phyloP scores from a whole-genome alignment of 176 grass and related monocot species.

The Raddia guianensis region DNA sequence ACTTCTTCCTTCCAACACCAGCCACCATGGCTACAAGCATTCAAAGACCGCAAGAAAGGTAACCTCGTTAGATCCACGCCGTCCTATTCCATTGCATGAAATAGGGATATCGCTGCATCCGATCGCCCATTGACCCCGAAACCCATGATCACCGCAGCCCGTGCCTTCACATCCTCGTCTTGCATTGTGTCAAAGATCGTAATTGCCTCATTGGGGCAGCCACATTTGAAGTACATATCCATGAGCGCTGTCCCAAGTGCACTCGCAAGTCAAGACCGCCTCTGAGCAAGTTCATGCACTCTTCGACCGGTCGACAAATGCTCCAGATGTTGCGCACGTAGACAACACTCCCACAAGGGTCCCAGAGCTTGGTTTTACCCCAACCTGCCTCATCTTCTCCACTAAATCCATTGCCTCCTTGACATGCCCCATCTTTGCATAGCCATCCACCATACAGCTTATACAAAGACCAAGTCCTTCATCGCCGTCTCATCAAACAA shows the following conservation, averaged over 20 bases:
- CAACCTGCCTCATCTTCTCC: conserved; percentile 43
- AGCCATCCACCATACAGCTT: conserved; percentile 69
- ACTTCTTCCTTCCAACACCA: conserved; percentile 60
- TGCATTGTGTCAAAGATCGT: conserved; percentile 48
- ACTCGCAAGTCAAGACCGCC: conserved; percentile 38
- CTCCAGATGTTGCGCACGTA: conserved; percentile 47
- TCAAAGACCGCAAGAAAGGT: conserved; percentile 57
- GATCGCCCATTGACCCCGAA: conserved; percentile 58
- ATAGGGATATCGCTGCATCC: conserved; percentile 41
- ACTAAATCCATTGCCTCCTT: conserved; percentile 51
- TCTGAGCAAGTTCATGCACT: conserved; percentile 42
- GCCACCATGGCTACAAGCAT: conserved; percentile 62
- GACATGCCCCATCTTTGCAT: conserved; percentile 51
- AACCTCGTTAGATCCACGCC: conserved; percentile 51
- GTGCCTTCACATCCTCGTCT: conserved; percentile 57
- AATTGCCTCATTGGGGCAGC: conserved; percentile 38
- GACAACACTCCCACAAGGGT: conserved; percentile 64
- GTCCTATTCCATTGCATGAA: conserved; percentile 44
- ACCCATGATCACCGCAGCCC: conserved; percentile 66
- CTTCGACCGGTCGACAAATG: conserved; percentile 22
- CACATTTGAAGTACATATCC: conserved; percentile 67
- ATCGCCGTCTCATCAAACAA: conserved; percentile 42
- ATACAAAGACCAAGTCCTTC: conserved; percentile 63
- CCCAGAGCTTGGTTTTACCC: conserved; percentile 49
- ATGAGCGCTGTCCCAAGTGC: conserved; percentile 58